phyloP scores from a whole-genome alignment of 805 yeast species.

The Lipomyces chichibuensis region DNA sequence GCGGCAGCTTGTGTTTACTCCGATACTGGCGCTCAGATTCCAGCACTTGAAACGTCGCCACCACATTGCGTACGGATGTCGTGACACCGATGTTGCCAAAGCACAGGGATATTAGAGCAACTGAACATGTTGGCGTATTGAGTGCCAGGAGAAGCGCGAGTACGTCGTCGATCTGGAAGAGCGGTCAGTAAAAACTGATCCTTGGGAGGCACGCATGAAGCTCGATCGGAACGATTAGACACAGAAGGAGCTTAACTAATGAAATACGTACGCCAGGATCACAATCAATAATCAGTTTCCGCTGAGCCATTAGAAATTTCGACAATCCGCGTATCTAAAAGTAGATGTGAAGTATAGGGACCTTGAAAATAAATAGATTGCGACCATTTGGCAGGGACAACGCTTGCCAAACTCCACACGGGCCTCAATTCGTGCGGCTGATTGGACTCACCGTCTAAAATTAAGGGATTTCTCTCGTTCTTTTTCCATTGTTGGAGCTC shows the following conservation, averaged over 20 bases:
- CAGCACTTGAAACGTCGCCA: conserved; percentile 46
- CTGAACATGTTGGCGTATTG: conserved; percentile 39
- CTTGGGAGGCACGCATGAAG: background rate
- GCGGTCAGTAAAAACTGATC: background rate
- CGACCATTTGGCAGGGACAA: no score
- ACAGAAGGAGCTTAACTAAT: background rate
- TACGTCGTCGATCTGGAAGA: conserved; percentile 46
- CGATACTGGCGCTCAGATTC: conserved; percentile 42
- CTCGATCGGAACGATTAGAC: background rate
- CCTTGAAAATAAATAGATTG: background rate
- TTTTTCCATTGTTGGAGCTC: no score
- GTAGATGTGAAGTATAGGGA: background rate
- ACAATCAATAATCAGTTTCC: conserved; percentile 46
- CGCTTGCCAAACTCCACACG: no score
- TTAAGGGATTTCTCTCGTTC: no score
- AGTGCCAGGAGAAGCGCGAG: conserved; percentile 48
- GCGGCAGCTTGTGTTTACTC: conserved; percentile 29
- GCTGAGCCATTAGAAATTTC: conserved; percentile 7
- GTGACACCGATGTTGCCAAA: conserved; percentile 47
- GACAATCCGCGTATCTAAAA: background rate
- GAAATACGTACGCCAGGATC: conserved; percentile 47
- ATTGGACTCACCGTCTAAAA: no score
- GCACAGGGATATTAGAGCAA: conserved; percentile 45
- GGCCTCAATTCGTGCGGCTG: background rate
- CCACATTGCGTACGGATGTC: conserved; percentile 44